phyloP scores from a whole-genome alignment of 2,329 filamentous ascomycete species.

The Talaromyces marneffei region DNA sequence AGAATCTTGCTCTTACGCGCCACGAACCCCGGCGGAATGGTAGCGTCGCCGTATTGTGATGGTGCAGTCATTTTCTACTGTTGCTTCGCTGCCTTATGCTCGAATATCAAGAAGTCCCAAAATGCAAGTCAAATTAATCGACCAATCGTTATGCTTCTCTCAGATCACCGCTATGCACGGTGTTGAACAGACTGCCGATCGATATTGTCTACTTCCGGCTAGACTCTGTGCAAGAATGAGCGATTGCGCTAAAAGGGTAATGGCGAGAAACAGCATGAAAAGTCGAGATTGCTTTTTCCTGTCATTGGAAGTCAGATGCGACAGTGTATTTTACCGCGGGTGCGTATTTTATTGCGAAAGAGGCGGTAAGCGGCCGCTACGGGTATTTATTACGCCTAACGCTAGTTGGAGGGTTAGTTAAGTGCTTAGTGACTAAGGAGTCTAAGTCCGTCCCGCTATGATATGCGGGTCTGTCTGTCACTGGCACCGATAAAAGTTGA shows the following conservation, averaged over 20 bases:
- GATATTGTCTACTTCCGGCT: neutral
- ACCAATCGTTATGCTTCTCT: neutral
- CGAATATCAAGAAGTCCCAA: neutral
- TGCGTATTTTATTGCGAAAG: neutral
- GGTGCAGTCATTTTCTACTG: slow-evolving; percentile 3
- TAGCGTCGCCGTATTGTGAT: neutral
- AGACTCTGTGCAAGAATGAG: neutral
- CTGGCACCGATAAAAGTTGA: neutral
- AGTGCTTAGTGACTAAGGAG: neutral
- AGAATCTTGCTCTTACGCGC: slow-evolving; percentile 69
- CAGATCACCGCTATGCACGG: neutral
- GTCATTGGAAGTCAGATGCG: neutral
- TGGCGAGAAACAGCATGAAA: neutral
- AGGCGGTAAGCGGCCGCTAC: neutral
- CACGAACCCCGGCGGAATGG: slow-evolving; percentile 40
- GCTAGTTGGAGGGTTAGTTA: neutral
- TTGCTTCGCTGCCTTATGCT: neutral
- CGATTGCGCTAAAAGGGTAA: neutral
- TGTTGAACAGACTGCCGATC: neutral
- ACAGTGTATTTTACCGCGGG: neutral
- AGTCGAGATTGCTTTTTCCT: slow-evolving; percentile 1
- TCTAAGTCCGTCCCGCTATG: neutral
- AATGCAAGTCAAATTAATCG: neutral
- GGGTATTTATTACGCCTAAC: neutral
- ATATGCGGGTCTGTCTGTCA: neutral